A percentile compares a stretch with the other conserved stretches of the same genome.
These are phyloP conservation scores for Boletus rubroflammeus DNA, from an alignment of 768 basidiomycete genomes.

Conservation along the genomic window DNA sequence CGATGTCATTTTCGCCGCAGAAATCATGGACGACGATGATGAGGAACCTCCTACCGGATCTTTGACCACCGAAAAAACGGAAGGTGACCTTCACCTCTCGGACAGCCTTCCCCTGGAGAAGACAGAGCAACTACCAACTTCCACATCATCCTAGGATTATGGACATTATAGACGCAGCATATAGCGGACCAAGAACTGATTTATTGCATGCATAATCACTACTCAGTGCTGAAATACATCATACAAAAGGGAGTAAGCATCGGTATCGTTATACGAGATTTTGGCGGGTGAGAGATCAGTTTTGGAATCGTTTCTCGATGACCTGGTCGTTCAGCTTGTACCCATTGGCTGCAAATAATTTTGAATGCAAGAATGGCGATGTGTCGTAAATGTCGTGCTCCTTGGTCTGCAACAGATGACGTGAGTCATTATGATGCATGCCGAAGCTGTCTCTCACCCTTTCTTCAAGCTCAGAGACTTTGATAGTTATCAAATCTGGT, in stretches of 20 bases:
- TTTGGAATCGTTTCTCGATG: constrained; percentile 74
- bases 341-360: constrained; percentile 84
- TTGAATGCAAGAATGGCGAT: constrained; percentile 78
- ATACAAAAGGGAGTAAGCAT: constrained; percentile 11
- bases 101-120: constrained; percentile 9
- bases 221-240: constrained; percentile 25
- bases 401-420: constrained; percentile 60
- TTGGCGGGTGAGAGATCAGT: constrained; percentile 15
- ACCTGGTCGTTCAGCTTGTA: constrained; percentile 64
- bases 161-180: constrained; percentile 22
- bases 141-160: constrained; percentile 18
- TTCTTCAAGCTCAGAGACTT: constrained; percentile 79
- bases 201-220: constrained; percentile 31
- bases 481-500: constrained; percentile 73
- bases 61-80: constrained; percentile 1
- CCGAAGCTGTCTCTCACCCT: constrained; percentile 50
- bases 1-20: constrained; percentile 31
- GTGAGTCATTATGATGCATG: constrained; percentile 7
- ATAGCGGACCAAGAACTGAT: constrained; percentile 14
- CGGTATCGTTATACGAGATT: constrained; percentile 1
- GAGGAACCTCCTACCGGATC: constrained; percentile 33
- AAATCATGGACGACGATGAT: constrained; percentile 69
- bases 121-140: constrained; percentile 6
- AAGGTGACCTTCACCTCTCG: not conserved
- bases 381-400: constrained; percentile 96